Evolutionary conservation across 116 monocot species (phyloP), one percentile per base, ranked within the genome.

Genomic region (Phalaenopsis hybrid): DNA sequence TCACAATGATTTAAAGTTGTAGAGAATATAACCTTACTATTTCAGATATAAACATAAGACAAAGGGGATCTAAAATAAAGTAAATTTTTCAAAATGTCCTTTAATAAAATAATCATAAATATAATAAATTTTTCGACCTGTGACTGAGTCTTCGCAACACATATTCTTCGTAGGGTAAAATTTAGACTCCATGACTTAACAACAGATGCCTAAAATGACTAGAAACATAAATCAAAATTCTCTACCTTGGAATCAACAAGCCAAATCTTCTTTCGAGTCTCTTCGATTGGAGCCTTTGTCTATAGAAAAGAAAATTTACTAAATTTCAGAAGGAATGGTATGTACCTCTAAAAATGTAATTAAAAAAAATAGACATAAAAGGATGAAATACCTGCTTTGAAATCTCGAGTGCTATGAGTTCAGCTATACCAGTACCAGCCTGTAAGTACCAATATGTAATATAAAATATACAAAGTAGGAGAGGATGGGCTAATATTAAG

Each of bases 371-470:
- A 37, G 12, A 20, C 15, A 72, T 5, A 72, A 2, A 77, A 77
- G 11, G 3, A 51, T 44, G 50, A 77, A 75, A 75, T 21, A 95
- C 95, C 95, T 90, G 89, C 58, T 91, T 95, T 63, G 95, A 95
- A 83, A 93, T 93, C 82, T 91, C 93, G 75, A 89, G 89, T 73
- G 93, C 95, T 80, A 95, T 93, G 79, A 95, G 90, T 83, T 93
- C 93, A 73, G 95, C 95, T 80, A 95, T 95, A 59, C 95, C 95
- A 78, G 95, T 95, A 52, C 95, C 95, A 87, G 95, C 95, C 95
- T 95, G 80, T 76, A 88, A 89, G 41, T 74, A 89, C 17, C 7
- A 78, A 75, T 31, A 45, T 50, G 23, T 5, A 76, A 21, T 28
- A 7, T 10, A 69, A 74, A 16, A 74, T 31, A 49, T 31, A 76